Base-by-base conservation (phyloP, 75 land plant genomes). In the Picea sitchensis region DNA sequence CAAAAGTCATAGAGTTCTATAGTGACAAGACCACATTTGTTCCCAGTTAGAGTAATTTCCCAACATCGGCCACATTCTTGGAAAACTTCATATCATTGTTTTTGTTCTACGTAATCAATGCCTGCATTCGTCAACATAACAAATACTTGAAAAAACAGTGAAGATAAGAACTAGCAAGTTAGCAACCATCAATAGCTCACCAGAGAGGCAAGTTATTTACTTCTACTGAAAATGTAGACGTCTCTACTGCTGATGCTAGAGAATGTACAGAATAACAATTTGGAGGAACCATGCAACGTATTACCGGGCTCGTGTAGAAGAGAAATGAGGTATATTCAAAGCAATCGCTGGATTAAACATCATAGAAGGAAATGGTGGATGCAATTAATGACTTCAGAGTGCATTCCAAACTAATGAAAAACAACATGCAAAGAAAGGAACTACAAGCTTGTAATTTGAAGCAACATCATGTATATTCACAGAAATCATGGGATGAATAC, bases 101-200 rank as follows among this genome's bases (percentile, higher is more conserved):
- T 47, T 0, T 47, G 9, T 41, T 20, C 18, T 7, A 11, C 44
- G 54, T 20, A 44, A 7, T 64, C 30, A 2, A 71, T 71, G 54
- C 36, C 54, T 71, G 44, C 73, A 41, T 67, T 67, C 26, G 44
- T 67, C 41, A 67, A 67, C 41, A 34, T 65, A 41, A 71, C 54
- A 71, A 71, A 2, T 71, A 44, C 51, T 41, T n/a, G 73, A 71
- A 12, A 34, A 67, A 32, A 67, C 17, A n/a, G 51, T 71, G 26
- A 71, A 14, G 3, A 0, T 71, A 12, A 71, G 51, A 15, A 41
- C 21, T 11, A 71, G 13, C 3, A 71, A 71, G 44, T 20, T 7
- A 0, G 11, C n/a, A 44, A 14, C 23, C 23, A 44, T 36, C 9
- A 6, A 38, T 13, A 34, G 15, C 73, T 36, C 9, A 6, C 73